Evolutionary conservation across 2,329 filamentous ascomycete species (phyloP).

Genomic region (Pseudocercospora vitis): DNA sequence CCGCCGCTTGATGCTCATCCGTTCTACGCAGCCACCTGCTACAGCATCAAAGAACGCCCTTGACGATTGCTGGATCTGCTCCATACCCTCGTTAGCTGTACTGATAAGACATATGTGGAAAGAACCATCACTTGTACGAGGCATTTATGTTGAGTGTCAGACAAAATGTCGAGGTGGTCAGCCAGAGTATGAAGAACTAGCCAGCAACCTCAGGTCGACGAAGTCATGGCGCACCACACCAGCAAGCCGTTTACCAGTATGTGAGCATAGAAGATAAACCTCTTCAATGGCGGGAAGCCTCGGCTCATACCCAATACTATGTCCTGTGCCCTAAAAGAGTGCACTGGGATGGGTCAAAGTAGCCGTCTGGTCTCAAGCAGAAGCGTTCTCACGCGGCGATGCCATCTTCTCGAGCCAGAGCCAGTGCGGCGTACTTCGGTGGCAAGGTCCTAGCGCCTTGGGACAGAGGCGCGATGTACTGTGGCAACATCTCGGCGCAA

Average conservation of each 20-base stretch:
- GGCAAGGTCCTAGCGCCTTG: no score
- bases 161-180: no score
- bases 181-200: not conserved
- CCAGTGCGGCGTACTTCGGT: no score
- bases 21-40: not conserved
- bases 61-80: not conserved
- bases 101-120: not conserved
- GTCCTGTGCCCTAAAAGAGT: not conserved
- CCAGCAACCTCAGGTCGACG: not conserved
- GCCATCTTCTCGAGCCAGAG: no score
- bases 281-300: not conserved
- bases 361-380: no score
- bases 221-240: not conserved
- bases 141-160: not conserved
- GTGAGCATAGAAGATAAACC: not conserved
- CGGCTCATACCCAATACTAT: not conserved
- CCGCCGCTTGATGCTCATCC: not conserved
- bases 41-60: not conserved
- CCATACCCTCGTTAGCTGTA: not conserved
- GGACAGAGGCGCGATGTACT: no score
- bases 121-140: not conserved
- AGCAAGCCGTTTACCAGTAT: not conserved
- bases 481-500: no score
- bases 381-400: no score
- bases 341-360: no score